Conservation (phyloP, 2,329 filamentous ascomycete genomes). For the Cladosporium sphaerospermum region DNA sequence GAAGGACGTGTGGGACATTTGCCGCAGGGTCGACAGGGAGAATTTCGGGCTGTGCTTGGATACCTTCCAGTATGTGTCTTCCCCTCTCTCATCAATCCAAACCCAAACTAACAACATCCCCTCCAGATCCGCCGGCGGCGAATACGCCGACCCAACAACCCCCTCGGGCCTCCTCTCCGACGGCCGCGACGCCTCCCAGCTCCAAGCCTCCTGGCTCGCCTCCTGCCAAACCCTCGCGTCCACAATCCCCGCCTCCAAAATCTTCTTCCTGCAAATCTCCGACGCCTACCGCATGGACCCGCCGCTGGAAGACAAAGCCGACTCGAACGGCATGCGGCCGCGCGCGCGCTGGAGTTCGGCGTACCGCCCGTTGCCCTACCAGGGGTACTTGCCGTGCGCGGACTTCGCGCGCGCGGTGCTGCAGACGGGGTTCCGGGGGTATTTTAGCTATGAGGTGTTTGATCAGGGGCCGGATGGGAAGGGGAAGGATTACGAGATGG, state of each 20-base stretch:
- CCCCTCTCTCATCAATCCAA: too few relatives aligned
- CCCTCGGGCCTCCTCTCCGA: conserved; percentile 52
- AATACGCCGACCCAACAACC: conserved; percentile 67
- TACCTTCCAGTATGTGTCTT: conserved; percentile 55
- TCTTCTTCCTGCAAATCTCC: conserved; percentile 67
- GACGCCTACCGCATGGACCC: conserved; percentile 56
- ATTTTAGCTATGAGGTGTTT: conserved; percentile 66
- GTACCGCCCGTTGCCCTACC: conserved; percentile 61
- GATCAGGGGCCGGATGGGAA: conserved; percentile 53
- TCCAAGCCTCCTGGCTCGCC: conserved; percentile 38
- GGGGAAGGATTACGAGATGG: conserved; percentile 46
- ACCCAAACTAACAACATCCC: too few relatives aligned
- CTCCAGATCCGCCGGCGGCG: conserved; percentile 53
- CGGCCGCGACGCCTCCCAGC: conserved; percentile 35
- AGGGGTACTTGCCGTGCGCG: conserved; percentile 64
- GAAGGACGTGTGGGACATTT: conserved; percentile 64
- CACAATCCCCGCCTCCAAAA: conserved; percentile 61
- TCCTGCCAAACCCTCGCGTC: conserved; percentile 44
- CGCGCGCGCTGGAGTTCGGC: conserved; percentile 66
- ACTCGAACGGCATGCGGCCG: conserved; percentile 51
- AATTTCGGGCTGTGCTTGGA: conserved; percentile 73
- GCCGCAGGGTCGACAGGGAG: conserved; percentile 52
- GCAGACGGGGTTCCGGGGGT: conserved; percentile 59
- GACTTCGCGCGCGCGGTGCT: conserved; percentile 61
- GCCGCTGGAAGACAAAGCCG: conserved; percentile 47